Evolutionary conservation across 75 land plant genomes (phyloP).

Genomic region (Picea sitchensis): DNA sequence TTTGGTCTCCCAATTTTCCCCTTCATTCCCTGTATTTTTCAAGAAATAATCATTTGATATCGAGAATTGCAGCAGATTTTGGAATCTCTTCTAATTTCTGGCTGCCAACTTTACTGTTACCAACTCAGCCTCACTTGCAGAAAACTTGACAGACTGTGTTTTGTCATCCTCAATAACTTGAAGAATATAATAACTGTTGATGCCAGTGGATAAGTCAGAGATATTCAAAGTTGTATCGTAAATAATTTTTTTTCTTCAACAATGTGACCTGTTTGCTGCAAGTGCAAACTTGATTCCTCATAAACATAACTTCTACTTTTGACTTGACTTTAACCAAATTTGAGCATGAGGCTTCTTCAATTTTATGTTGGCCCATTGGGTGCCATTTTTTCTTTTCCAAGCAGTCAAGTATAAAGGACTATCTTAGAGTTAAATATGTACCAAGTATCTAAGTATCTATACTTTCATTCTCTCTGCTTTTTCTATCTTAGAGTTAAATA

Average conservation of each 20-base stretch:
- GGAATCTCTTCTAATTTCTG: slow-evolving; percentile 73
- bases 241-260: slow-evolving; percentile 71
- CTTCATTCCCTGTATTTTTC: slow-evolving; percentile 83
- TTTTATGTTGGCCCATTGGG: slow-evolving; percentile 56
- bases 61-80: slow-evolving; percentile 60
- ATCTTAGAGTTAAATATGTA: slow-evolving; percentile 29
- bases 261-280: slow-evolving; percentile 90
- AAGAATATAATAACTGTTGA: slow-evolving; percentile 93
- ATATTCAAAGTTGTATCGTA: slow-evolving; percentile 83
- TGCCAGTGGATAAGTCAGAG: slow-evolving; percentile 88
- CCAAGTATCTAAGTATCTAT: slow-evolving; percentile 28
- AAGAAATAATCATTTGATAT: slow-evolving; percentile 78
- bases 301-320: slow-evolving; percentile 94
- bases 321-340: slow-evolving; percentile 71
- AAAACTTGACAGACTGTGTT: slow-evolving; percentile 65
- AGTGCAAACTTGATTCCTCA: slow-evolving; percentile 62
- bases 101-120: slow-evolving; percentile 80
- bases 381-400: slow-evolving; percentile 55
- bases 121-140: slow-evolving; percentile 97
- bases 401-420: slow-evolving; percentile 74
- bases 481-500: slow-evolving; percentile 31
- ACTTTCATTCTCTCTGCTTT: slow-evolving; percentile 74
- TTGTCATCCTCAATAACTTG: slow-evolving; percentile 90
- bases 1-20: slow-evolving; percentile 77
- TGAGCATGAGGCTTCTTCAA: slow-evolving; percentile 47